Evolutionary conservation across 2,329 filamentous ascomycete species (phyloP).

Genomic region (Zymoseptoria pseudotritici): DNA sequence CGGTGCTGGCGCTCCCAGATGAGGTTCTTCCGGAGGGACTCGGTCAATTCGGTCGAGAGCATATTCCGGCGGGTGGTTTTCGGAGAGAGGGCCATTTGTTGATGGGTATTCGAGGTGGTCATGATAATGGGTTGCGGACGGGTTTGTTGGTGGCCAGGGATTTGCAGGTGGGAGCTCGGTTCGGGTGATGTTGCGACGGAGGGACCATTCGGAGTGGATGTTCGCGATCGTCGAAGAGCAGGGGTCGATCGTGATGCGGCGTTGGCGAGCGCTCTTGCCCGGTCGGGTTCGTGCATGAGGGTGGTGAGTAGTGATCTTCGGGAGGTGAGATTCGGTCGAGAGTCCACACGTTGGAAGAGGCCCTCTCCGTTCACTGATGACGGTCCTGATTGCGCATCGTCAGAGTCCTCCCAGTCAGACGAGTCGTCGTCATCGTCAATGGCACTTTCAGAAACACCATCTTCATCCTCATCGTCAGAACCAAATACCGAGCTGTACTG

Average conservation of each 20-base stretch:
- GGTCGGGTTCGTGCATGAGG: slow-evolving; percentile 74
- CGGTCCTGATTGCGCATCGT: slow-evolving; percentile 69
- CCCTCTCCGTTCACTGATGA: slow-evolving; percentile 67
- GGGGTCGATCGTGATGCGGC: slow-evolving; percentile 53
- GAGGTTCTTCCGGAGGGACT: slow-evolving; percentile 83
- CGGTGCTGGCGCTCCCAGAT: slow-evolving; percentile 95
- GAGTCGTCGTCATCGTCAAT: slow-evolving; percentile 53
- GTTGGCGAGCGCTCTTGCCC: slow-evolving; percentile 61
- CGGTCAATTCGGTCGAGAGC: slow-evolving; percentile 88
- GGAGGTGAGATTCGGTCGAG: slow-evolving; percentile 74
- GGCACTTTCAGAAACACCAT: slow-evolving; percentile 65
- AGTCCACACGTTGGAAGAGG: slow-evolving; percentile 87
- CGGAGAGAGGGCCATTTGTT: slow-evolving; percentile 66
- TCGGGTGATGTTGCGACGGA: slow-evolving; percentile 53
- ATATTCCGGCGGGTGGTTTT: slow-evolving; percentile 90
- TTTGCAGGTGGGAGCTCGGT: slow-evolving; percentile 28
- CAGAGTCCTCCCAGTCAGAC: slow-evolving; percentile 51
- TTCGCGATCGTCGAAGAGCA: slow-evolving; percentile 52
- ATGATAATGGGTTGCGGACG: slow-evolving; percentile 76
- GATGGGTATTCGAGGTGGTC: slow-evolving; percentile 60
- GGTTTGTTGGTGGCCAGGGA: slow-evolving; percentile 33
- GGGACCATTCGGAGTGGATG: slow-evolving; percentile 61
- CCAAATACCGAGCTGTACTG: slow-evolving; percentile 56
- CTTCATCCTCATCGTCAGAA: slow-evolving; percentile 51
- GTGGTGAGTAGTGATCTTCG: slow-evolving; percentile 83